phyloP scores from a whole-genome alignment of 2,329 filamentous ascomycete genomes.

The Dothideomycetidae sp. region DNA sequence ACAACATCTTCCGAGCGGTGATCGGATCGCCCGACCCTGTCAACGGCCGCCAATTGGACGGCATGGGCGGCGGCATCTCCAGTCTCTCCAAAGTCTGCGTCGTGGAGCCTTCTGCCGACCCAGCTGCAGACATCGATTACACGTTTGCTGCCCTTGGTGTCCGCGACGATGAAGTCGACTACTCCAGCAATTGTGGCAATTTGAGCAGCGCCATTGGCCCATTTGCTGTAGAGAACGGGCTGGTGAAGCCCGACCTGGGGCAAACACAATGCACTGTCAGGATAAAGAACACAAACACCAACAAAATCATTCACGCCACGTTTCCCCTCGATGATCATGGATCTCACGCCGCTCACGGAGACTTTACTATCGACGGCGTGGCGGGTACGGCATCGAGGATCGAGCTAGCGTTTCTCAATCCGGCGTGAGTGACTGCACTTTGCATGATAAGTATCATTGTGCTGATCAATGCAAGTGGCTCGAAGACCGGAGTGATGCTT shows the following conservation, averaged over 20 bases:
- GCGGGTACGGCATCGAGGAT: constrained; percentile 43
- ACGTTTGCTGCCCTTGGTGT: constrained; percentile 59
- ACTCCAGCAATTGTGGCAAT: constrained; percentile 62
- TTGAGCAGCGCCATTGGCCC: constrained; percentile 56
- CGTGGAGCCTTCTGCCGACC: constrained; percentile 37
- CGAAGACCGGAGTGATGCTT: constrained; percentile 47
- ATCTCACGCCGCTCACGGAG: constrained; percentile 31
- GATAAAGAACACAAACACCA: constrained; percentile 59
- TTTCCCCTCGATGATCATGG: constrained; percentile 42
- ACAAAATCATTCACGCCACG: constrained; percentile 45
- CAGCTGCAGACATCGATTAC: constrained; percentile 47
- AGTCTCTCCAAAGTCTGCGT: constrained; percentile 59
- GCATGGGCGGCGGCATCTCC: constrained; percentile 55
- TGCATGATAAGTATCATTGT: too few relatives aligned
- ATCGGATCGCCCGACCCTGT: constrained; percentile 50
- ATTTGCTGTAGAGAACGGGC: constrained; percentile 43
- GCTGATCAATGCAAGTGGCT: too few relatives aligned
- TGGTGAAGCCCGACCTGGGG: constrained; percentile 27
- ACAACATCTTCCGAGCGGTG: constrained; percentile 39
- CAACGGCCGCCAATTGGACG: constrained; percentile 56
- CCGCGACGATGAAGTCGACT: constrained; percentile 45
- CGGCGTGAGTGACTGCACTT: constrained; percentile 22
- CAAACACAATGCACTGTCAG: constrained; percentile 35
- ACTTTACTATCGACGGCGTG: constrained; percentile 51
- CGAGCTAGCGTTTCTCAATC: constrained; percentile 46